These are phyloP conservation scores for Berkeleyomyces rouxiae DNA, from an alignment of 2,329 filamentous ascomycete genomes.

Conservation along the genomic window DNA sequence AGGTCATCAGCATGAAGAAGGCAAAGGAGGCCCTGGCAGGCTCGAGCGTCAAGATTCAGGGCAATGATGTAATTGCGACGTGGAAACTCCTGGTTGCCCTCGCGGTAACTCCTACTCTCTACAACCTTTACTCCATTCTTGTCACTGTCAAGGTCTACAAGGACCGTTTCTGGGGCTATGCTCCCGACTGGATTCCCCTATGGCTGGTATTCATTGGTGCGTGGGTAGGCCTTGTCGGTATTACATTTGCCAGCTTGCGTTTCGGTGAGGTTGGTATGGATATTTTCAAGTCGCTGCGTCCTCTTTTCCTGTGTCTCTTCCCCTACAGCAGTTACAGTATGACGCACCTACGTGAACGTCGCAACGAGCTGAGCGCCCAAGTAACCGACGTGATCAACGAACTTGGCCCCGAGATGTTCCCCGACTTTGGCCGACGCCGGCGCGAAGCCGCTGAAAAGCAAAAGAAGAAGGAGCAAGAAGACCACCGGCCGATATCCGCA, in stretches of 20 bases:
- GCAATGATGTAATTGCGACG: constrained; percentile 77
- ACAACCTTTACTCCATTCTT: constrained; percentile 62
- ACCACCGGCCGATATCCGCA: constrained; percentile 17
- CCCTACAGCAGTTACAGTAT: constrained; percentile 75
- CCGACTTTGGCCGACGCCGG: constrained; percentile 74
- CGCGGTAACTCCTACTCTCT: constrained; percentile 65
- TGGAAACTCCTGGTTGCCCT: constrained; percentile 88
- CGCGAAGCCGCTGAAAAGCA: constrained; percentile 38
- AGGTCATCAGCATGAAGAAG: constrained; percentile 66
- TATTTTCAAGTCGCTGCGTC: constrained; percentile 84
- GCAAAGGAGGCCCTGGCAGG: constrained; percentile 69
- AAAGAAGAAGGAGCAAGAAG: constrained; percentile 19
- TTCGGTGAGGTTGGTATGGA: constrained; percentile 99
- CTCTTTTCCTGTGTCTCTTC: constrained; percentile 68
- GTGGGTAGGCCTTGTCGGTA: constrained; percentile 64
- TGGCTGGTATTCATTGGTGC: constrained; percentile 61
- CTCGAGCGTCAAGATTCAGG: constrained; percentile 76
- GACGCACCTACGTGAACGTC: constrained; percentile 54
- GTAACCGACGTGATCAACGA: constrained; percentile 91
- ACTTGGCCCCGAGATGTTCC: constrained; percentile 86
- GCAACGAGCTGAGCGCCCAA: constrained; percentile 58
- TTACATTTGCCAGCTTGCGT: constrained; percentile 83
- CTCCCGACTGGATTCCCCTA: constrained; percentile 64
- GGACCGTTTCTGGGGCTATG: constrained; percentile 67
- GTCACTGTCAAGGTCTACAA: constrained; percentile 63